Conservation (phyloP, 768 basidiomycete species). For the Agaricus blazei region DNA sequence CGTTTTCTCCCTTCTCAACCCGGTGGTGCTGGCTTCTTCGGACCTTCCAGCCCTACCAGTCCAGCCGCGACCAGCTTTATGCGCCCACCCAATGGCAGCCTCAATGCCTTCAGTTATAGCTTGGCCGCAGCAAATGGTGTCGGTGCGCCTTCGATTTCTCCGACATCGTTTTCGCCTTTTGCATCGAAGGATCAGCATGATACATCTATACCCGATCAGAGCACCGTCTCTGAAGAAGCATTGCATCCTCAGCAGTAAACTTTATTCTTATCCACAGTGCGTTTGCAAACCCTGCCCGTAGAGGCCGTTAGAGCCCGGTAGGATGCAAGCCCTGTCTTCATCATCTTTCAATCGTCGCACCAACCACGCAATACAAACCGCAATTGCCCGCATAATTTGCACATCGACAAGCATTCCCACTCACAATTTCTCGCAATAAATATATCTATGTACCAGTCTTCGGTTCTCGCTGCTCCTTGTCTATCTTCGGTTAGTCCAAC, state of each 20-base stretch:
- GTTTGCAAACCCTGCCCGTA: slow-evolving; percentile 26
- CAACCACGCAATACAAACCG: slow-evolving; percentile 15
- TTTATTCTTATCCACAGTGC: slow-evolving; percentile 25
- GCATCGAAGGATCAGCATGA: slow-evolving; percentile 26
- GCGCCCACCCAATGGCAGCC: slow-evolving; percentile 24
- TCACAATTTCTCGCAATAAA: slow-evolving; percentile 13
- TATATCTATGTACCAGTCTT: slow-evolving; percentile 16
- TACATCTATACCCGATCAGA: slow-evolving; percentile 33
- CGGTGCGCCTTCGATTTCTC: slow-evolving; percentile 14
- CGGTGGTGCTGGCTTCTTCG: slow-evolving; percentile 15
- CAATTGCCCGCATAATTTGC: slow-evolving; percentile 11
- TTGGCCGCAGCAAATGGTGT: slow-evolving; percentile 17
- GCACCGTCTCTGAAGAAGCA: slow-evolving; percentile 24
- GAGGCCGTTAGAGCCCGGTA: slow-evolving; percentile 42
- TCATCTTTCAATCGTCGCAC: slow-evolving; percentile 18
- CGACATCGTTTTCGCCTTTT: slow-evolving; percentile 32
- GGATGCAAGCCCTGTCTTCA: slow-evolving; percentile 17
- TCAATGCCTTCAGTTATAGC: slow-evolving; percentile 22
- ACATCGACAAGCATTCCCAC: slow-evolving; percentile 12
- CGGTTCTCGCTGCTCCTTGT: slow-evolving; percentile 10
- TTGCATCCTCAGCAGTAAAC: slow-evolving; percentile 25
- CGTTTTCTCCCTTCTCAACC: slow-evolving; percentile 32
- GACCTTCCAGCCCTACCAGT: slow-evolving; percentile 10
- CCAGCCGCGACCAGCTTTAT: slow-evolving; percentile 29
- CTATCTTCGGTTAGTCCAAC: slow-evolving; percentile 15